Base-by-base conservation (phyloP, 768 basidiomycete genomes). In the Calocybe indica region DNA sequence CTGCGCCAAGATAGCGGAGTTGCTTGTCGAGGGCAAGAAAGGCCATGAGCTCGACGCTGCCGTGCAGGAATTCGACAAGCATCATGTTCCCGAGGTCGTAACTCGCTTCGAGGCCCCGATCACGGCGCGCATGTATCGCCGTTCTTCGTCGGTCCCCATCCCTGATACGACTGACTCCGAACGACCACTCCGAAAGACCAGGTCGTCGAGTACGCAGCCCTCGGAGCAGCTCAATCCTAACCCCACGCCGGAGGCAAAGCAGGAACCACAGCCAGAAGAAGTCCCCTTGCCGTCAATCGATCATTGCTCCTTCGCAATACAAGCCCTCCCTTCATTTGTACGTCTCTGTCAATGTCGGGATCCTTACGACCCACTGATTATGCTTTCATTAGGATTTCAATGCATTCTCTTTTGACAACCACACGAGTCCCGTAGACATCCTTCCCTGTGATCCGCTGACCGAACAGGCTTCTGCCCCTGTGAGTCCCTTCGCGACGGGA, bases 91-190 rank as follows among this genome's bases (percentile, higher is more conserved):
- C 7, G 74, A 81, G 62, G 67, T 88, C 56, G 71, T 85, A 37
- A 85, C 85, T 7, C 74, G 84, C 45, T 88, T 88, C 60, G 84
- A 87, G 61, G 71, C 76, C 1, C 85, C 85, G 37, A 77, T 88
- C 36, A 88, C 85, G 1, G 85, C 81, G n/a, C 73, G 78, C 45
- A 71, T 76, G 40, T 89, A 79, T 67, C 75, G 78, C 37, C 79
- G 85, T 33, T 84, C 83, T 22, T 83, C 82, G 8, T 86, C 83
- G 38, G 77, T 71, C 2, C 80, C 80, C 1, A 62, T 74, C 15
- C 69, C 72, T 7, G 71, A 74, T 41, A 61, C 58, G 5, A 54
- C 56, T n/a, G 9, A 3, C 7, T 28, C 29, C 10, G 49, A 60
- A 37, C 22, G 47, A n/a, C 42, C 43, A 29, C 50, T 52, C 10